These are phyloP conservation scores for Biscogniauxia sp. DNA, from an alignment of 2,329 filamentous ascomycete genomes.

Conservation along the genomic window DNA sequence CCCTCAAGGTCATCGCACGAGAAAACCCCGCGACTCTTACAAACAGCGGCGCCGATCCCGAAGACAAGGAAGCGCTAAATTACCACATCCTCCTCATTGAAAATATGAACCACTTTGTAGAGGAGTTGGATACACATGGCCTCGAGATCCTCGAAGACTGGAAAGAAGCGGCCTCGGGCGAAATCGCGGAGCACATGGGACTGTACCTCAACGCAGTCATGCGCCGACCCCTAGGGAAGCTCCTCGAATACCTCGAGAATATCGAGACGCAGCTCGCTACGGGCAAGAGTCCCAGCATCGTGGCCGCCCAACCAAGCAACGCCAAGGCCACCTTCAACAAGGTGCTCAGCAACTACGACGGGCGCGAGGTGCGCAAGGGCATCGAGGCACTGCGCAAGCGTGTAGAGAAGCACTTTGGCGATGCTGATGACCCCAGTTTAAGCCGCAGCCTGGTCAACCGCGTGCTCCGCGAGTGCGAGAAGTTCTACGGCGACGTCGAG, in stretches of 20 bases:
- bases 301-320: conserved; percentile 80
- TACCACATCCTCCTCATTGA: conserved; percentile 97
- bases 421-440: conserved; percentile 71
- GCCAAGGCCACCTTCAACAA: conserved; percentile 83
- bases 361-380: conserved; percentile 83
- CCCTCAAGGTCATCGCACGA: conserved; percentile 86
- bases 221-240: conserved; percentile 81
- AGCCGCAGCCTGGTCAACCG: conserved; percentile 57
- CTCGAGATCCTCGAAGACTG: conserved; percentile 79
- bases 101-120: conserved; percentile 97
- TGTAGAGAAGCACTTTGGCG: conserved; percentile 96
- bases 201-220: conserved; percentile 88
- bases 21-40: conserved; percentile 57
- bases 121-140: conserved; percentile 77
- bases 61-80: conserved; percentile 96
- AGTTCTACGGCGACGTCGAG: conserved; percentile 61
- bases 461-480: conserved; percentile 60
- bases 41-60: conserved; percentile 53
- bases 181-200: conserved; percentile 82
- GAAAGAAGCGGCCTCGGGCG: conserved; percentile 72
- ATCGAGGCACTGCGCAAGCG: conserved; percentile 85
- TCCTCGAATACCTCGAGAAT: conserved; percentile 88
- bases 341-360: conserved; percentile 74
- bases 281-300: conserved; percentile 58
- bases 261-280: conserved; percentile 69